A percentile compares a stretch with the other conserved stretches of the same genome.
These are phyloP conservation scores for Pyricularia sp. DNA, from an alignment of 2,329 filamentous ascomycete species.

Conservation along the genomic window DNA sequence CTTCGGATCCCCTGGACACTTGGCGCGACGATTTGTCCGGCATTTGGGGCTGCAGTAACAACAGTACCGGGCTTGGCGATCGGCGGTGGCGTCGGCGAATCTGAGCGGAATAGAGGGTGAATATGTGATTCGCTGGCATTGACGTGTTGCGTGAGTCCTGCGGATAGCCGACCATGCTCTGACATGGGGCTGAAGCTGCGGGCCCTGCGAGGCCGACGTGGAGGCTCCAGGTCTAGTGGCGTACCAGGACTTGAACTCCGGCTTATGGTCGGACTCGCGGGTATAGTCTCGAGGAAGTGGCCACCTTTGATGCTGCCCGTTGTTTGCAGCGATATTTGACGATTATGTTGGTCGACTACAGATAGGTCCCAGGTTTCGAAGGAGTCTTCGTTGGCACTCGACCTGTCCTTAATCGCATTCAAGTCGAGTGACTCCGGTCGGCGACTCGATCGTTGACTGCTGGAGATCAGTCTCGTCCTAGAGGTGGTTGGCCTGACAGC, in stretches of 20 bases:
- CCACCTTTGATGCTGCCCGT: conserved; percentile 22
- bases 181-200: conserved; percentile 37
- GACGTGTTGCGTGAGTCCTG: conserved; percentile 20
- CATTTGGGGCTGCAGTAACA: conserved; percentile 56
- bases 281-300: conserved; percentile 57
- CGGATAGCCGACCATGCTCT: conserved; percentile 8
- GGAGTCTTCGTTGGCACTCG: conserved; percentile 37
- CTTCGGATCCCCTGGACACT: conserved; percentile 37
- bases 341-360: conserved; percentile 48
- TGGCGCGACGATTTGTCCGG: conserved; percentile 46
- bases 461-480: conserved; percentile 38
- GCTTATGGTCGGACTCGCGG: conserved; percentile 49
- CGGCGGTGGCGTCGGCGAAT: conserved; percentile 52
- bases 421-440: conserved; percentile 37
- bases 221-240: conserved; percentile 42
- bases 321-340: conserved; percentile 41
- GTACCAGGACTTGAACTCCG: conserved; percentile 51
- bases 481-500: conserved; percentile 43
- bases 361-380: conserved; percentile 70
- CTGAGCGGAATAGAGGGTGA: conserved; percentile 64
- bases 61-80: conserved; percentile 53
- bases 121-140: conserved; percentile 52
- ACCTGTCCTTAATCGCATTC: conserved; percentile 18
- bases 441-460: conserved; percentile 16
- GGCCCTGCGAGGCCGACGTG: conserved; percentile 24